Evolutionary conservation across 1,139 yeast genomes (phyloP), one percentile per base, ranked within the genome.

Genomic region (Pichia sp.): DNA sequence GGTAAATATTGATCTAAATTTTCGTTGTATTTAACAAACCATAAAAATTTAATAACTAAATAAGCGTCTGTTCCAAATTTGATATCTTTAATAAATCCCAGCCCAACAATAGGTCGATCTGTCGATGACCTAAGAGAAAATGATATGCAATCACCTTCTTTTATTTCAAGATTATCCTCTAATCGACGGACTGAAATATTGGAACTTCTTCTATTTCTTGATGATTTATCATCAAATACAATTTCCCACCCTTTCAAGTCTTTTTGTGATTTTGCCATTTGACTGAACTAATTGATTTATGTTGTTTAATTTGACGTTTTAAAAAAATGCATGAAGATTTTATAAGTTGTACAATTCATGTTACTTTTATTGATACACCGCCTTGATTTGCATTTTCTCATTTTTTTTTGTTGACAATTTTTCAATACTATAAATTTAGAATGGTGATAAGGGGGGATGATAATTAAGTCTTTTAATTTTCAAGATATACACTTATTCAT

Each of bases 81-180:
- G 25, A 76, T 70, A 24, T 73, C 76, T 40, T 67, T 66, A 26
- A 76, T 65, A 16, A 74, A 54, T 0, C 68, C 77, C n/a, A 70
- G 50, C n/a, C 48, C 46, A 7, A 29, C 27, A 11, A 39, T 25
- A 20, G 43, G 42, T 29, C 26, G 32, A 4, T 46, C 34, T n/a
- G 36, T 6, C 2, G 13, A 24, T 20, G 30, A 25, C 3, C 40
- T 30, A 9, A 42, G 12, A 16, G 37, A 34, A 1, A 70, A 64
- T 6, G 69, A 52, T 0, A 75, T 52, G 24, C 68, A 59, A 51
- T 72, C 76, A 1, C 80, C 80, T n/a, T 59, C 66, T 40, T 61
- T 63, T 20, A 76, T 46, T 46, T 64, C 68, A 25, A 72, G 54
- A 4, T 65, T 69, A 56, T 76, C 80, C 1, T 46, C 39, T 13